Conservation (phyloP, 2,329 filamentous ascomycete genomes). For the Bipolaris cookei region DNA sequence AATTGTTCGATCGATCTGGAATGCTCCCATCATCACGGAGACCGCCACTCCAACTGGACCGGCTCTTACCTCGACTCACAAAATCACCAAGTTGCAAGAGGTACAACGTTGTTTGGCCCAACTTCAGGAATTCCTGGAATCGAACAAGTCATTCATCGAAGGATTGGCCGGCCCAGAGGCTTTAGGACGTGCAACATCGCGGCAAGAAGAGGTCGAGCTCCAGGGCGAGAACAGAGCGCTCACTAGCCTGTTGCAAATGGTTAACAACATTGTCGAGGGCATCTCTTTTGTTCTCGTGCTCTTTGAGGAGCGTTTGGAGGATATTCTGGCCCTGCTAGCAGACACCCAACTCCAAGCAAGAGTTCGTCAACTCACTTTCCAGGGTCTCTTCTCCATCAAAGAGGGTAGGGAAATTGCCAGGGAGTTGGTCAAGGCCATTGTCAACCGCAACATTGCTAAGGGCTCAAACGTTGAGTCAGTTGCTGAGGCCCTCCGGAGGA, state of each 20-base stretch:
- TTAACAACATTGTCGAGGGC: constrained; percentile 90
- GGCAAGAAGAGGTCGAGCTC: constrained; percentile 88
- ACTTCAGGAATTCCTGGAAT: constrained; percentile 79
- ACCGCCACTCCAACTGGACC: constrained; percentile 63
- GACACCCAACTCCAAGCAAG: constrained; percentile 68
- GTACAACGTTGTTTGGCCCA: constrained; percentile 83
- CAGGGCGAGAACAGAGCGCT: constrained; percentile 95
- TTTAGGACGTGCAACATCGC: constrained; percentile 75
- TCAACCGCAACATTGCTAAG: constrained; percentile 95
- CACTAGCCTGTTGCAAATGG: constrained; percentile 81
- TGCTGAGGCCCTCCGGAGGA: constrained; percentile 86
- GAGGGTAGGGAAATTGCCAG: constrained; percentile 89
- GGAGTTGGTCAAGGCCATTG: constrained; percentile 93
- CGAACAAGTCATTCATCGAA: constrained; percentile 91
- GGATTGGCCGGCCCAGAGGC: constrained; percentile 91
- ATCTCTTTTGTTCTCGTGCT: constrained; percentile 95
- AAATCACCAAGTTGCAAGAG: constrained; percentile 69
- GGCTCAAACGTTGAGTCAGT: constrained; percentile 98
- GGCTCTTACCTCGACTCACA: constrained; percentile 70
- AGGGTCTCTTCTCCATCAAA: constrained; percentile 80
- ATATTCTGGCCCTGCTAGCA: constrained; percentile 80
- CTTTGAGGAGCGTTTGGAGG: constrained; percentile 89
- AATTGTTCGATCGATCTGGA: constrained; percentile 90
- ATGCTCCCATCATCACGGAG: constrained; percentile 71
- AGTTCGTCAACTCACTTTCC: constrained; percentile 81